A percentile compares a stretch with the other conserved stretches of the same genome.
These are phyloP conservation scores for Fusarium abutilonis DNA, from an alignment of 2,329 filamentous ascomycete species.

Conservation along the genomic window DNA sequence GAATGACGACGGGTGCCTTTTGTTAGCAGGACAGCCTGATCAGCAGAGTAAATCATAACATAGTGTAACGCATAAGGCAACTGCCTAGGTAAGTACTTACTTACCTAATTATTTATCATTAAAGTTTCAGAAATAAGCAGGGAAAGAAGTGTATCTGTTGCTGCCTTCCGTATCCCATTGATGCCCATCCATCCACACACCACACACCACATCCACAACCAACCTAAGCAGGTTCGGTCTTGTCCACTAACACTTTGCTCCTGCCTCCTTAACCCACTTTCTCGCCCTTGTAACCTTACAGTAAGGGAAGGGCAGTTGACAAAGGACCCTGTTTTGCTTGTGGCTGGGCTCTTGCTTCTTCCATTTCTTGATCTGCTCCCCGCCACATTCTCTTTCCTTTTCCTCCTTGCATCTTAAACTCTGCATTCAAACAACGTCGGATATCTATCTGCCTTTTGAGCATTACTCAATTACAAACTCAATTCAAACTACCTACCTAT, in stretches of 20 bases:
- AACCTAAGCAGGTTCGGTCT: conserved; percentile 15
- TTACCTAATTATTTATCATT: not conserved
- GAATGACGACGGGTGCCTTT: not conserved
- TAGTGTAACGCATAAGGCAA: not conserved
- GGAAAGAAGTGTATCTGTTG: conserved; percentile 29
- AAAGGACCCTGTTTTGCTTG: conserved; percentile 41
- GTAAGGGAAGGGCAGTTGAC: not conserved
- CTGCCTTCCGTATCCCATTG: conserved; percentile 36
- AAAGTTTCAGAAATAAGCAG: conserved; percentile 11
- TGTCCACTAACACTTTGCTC: conserved; percentile 14
- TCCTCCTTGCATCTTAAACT: conserved; percentile 22
- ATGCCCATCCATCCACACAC: conserved; percentile 36
- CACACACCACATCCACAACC: conserved; percentile 10
- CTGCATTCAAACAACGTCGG: conserved; percentile 3
- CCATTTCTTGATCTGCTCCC: conserved; percentile 26
- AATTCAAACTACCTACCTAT: not conserved
- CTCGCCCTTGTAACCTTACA: conserved; percentile 10
- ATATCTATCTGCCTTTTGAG: not conserved
- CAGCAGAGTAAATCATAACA: conserved; percentile 6
- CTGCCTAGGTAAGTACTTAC: not conserved
- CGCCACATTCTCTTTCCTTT: conserved; percentile 24
- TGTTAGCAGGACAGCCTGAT: conserved; percentile 10
- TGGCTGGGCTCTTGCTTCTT: conserved; percentile 25
- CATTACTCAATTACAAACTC: not conserved
- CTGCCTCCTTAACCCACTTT: conserved; percentile 25